Base-by-base conservation (phyloP, 139 green algal species). In the Raphidocelis subcapitata region DNA sequence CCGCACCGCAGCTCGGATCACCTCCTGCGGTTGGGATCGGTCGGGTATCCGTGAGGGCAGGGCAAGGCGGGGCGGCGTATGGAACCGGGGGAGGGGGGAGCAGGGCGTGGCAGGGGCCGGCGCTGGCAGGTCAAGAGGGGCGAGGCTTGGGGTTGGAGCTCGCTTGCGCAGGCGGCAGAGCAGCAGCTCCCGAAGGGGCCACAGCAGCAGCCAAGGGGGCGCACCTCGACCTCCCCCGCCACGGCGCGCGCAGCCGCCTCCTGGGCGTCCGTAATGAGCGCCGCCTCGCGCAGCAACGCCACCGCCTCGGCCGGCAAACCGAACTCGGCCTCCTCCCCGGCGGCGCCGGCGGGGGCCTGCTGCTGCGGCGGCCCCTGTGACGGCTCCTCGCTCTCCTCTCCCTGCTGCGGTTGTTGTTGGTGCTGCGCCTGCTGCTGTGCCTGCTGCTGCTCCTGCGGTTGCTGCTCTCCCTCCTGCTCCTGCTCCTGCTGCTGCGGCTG, bases 1-100 rank as follows among this genome's bases (percentile, higher is more conserved):
- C 73, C 86, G 86, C 3, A 89, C 76, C 0, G 81, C 82, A 35
- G 57, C 44, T 0, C 76, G 69, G n/a, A 89, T 44, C 20, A 79
- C 69, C 8, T 87, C 81, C 32, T 65, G 62, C 12, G n/a, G n/a
- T n/a, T n/a, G n/a, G n/a, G n/a, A n/a, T n/a, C n/a, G n/a, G n/a
- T n/a, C n/a, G n/a, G n/a, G n/a, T n/a, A 18, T 56, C 16, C 47
- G 47, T 28, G 54, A 28, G 23, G 54, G 54, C 12, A 61, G 54
- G 54, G 54, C 61, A 24, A 2, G 31, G 0, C 36, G 12, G 41
- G 41, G 41, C 12, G 41, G 8, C 41, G 8, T 49, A 12, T 8
- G 41, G 41, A 49, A n/a, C n/a, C n/a, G n/a, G n/a, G n/a, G n/a
- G n/a, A n/a, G n/a, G n/a, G n/a, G n/a, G n/a, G n/a, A n/a, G n/a